phyloP scores from a whole-genome alignment of 495 filamentous ascomycete species.

The Amniculicola lignicola region DNA sequence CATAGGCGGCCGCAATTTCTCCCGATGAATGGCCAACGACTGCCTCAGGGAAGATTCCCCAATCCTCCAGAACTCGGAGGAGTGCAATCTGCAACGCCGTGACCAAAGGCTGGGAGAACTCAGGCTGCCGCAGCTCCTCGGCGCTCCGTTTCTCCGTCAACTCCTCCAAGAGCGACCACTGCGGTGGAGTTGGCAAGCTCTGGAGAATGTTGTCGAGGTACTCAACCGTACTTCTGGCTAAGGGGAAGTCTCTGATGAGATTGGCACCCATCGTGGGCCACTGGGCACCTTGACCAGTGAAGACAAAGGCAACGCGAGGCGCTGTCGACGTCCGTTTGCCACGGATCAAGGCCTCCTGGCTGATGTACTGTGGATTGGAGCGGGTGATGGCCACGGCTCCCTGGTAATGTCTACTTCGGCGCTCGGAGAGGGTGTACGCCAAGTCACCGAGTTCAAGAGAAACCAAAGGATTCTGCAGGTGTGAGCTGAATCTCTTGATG shows the following conservation, averaged over 20 bases:
- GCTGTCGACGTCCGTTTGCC: constrained; percentile 4
- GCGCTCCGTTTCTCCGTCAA: not conserved
- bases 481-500: constrained; percentile 8
- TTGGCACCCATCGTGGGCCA: constrained; percentile 45
- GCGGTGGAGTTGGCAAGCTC: not conserved
- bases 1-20: constrained; percentile 17
- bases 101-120: constrained; percentile 8
- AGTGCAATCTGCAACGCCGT: constrained; percentile 12
- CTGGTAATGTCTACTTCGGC: constrained; percentile 27
- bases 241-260: constrained; percentile 24
- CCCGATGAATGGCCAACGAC: constrained; percentile 20
- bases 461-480: constrained; percentile 12
- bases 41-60: constrained; percentile 2
- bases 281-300: constrained; percentile 50
- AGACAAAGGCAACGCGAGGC: constrained; percentile 41
- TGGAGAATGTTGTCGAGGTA: not conserved
- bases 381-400: constrained; percentile 22
- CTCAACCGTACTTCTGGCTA: not conserved
- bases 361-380: not conserved
- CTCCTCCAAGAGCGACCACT: constrained; percentile 7
- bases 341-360: constrained; percentile 2
- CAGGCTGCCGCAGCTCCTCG: constrained; percentile 20
- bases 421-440: constrained; percentile 34
- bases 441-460: constrained; percentile 17
- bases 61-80: not conserved